Evolutionary conservation across 192 early-diverging fungal genomes (phyloP).

Genomic region (Coemansia sp.): DNA sequence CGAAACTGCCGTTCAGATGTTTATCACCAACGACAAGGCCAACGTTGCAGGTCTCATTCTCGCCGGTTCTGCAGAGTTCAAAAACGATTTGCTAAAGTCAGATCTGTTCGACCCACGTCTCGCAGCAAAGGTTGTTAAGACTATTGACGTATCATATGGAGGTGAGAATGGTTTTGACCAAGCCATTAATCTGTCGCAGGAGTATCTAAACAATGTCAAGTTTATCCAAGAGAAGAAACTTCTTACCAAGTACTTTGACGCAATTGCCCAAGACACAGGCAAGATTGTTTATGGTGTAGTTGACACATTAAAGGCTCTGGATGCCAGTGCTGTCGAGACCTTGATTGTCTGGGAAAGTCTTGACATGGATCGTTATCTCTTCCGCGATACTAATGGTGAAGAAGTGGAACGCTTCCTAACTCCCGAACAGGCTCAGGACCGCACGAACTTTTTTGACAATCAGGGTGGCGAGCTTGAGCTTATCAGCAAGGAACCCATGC

Average conservation of each 20-base stretch:
- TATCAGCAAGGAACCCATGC: slow-evolving; percentile 72
- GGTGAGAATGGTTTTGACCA: slow-evolving; percentile 99
- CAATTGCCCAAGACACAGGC: slow-evolving; percentile 95
- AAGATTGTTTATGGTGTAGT: slow-evolving; percentile 95
- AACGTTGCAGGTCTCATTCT: slow-evolving; percentile 73
- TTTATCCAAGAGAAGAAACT: slow-evolving; percentile 99
- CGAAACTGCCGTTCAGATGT: slow-evolving; percentile 93
- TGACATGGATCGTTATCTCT: slow-evolving; percentile 72
- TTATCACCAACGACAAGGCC: slow-evolving; percentile 87
- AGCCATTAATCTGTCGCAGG: slow-evolving; percentile 90
- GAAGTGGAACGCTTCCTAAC: slow-evolving; percentile 72
- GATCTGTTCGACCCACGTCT: slow-evolving; percentile 96
- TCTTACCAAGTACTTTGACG: slow-evolving; percentile 93
- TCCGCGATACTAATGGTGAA: slow-evolving; percentile 72
- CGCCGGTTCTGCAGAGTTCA: slow-evolving; percentile 99
- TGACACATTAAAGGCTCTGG: slow-evolving; percentile 94
- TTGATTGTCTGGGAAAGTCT: slow-evolving; percentile 97
- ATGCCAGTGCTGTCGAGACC: slow-evolving; percentile 97
- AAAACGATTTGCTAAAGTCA: slow-evolving; percentile 91
- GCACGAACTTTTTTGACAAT: slow-evolving; percentile 67
- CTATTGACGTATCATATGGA: slow-evolving; percentile 98
- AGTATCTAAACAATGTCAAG: slow-evolving; percentile 93
- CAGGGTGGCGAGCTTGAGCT: slow-evolving; percentile 77
- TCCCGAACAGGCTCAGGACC: slow-evolving; percentile 83
- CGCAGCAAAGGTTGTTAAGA: slow-evolving; percentile 81